Evolutionary conservation across 2,329 filamentous ascomycete species (phyloP).

Genomic region (Emericellopsis atlantica): DNA sequence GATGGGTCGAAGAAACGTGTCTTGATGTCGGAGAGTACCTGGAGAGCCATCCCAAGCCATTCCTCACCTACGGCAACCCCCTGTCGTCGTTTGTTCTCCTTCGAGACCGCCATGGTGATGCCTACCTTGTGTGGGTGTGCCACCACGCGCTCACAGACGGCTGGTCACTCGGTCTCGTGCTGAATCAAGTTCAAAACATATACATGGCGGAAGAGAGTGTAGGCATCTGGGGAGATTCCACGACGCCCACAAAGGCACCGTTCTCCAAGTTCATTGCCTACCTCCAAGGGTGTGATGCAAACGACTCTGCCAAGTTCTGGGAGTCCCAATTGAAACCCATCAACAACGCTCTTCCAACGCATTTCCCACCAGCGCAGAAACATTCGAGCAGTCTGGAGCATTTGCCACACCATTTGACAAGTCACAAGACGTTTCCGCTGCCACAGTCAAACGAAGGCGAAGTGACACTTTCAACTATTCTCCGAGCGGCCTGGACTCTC

Average conservation of each 20-base stretch:
- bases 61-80: too few species aligned
- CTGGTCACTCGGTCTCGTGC: slow-evolving; percentile 2
- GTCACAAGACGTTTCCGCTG: too few species aligned
- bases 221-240: too few species aligned
- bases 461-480: too few species aligned
- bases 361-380: background rate
- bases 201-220: background rate
- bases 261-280: slow-evolving; percentile 4
- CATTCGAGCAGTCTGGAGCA: slow-evolving; percentile 3
- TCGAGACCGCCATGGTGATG: background rate
- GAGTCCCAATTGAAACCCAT: background rate
- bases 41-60: too few species aligned
- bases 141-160: slow-evolving; percentile 10
- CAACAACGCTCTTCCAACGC: background rate
- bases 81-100: too few species aligned
- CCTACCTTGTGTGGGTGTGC: slow-evolving; percentile 5
- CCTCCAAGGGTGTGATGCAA: background rate
- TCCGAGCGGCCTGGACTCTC: too few species aligned
- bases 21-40: too few species aligned
- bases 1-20: too few species aligned
- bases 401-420: too few species aligned
- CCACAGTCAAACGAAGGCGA: too few species aligned
- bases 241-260: background rate
- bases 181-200: slow-evolving; percentile 1
- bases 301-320: background rate